A percentile compares a stretch with the other conserved stretches of the same genome.
phyloP scores from a whole-genome alignment of 768 basidiomycete genomes.

The Boletus tylopilopsis region DNA sequence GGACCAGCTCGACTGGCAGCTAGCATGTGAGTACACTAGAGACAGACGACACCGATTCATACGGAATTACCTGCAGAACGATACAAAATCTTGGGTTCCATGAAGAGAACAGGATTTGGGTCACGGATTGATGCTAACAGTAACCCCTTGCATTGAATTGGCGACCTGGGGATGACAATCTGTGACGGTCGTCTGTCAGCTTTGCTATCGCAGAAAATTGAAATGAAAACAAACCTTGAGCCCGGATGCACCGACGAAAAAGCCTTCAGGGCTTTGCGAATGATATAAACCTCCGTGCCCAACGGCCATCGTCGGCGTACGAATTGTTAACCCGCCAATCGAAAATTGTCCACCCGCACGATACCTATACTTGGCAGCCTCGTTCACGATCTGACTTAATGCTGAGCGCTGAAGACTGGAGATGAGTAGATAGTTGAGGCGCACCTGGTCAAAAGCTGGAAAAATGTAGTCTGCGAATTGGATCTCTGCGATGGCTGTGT shows the following conservation, averaged over 20 bases:
- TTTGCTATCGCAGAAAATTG: background rate
- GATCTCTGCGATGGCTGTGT: constrained; percentile 92
- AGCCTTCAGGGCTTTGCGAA: constrained; percentile 93
- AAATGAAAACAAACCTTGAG: constrained; percentile 56
- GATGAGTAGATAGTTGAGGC: constrained; percentile 5
- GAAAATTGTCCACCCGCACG: constrained; percentile 83
- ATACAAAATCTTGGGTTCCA: constrained; percentile 94
- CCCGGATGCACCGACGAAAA: constrained; percentile 87
- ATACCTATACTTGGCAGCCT: constrained; percentile 91
- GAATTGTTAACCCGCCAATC: constrained; percentile 78
- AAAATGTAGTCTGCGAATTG: constrained; percentile 90
- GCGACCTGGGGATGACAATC: constrained; percentile 91
- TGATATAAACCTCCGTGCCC: constrained; percentile 91
- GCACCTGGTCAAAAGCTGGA: constrained; percentile 91
- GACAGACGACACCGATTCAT: background rate
- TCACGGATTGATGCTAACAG: constrained; percentile 85
- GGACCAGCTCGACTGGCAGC: constrained; percentile 80
- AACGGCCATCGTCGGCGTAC: constrained; percentile 90
- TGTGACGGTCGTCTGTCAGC: constrained; percentile 8
- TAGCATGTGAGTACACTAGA: constrained; percentile 2
- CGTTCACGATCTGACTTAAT: constrained; percentile 75
- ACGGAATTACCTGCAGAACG: constrained; percentile 66
- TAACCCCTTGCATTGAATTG: constrained; percentile 93
- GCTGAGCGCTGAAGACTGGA: background rate
- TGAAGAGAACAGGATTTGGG: constrained; percentile 90